A percentile compares a stretch with the other conserved stretches of the same genome.
phyloP scores from a whole-genome alignment of 2,329 filamentous ascomycete species.

The Penicillium sp. region DNA sequence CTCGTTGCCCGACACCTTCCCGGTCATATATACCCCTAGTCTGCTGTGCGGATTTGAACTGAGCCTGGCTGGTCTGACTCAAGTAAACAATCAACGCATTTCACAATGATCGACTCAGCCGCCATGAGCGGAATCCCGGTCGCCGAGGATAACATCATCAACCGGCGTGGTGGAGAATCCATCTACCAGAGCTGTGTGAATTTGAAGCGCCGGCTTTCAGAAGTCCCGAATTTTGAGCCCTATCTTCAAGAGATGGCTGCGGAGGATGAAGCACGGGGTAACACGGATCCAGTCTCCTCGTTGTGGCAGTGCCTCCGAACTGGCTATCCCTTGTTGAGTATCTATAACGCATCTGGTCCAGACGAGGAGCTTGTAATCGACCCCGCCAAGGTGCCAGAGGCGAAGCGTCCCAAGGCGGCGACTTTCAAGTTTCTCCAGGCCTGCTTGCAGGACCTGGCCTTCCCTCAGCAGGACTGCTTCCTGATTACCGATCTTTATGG shows the following conservation, averaged over 20 bases:
- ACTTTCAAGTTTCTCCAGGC: constrained; percentile 92
- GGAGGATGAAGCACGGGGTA: constrained; percentile 62
- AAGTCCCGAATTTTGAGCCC: constrained; percentile 79
- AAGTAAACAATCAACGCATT: constrained; percentile 21
- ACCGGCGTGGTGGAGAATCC: constrained; percentile 91
- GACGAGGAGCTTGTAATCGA: constrained; percentile 68
- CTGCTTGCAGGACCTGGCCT: constrained; percentile 78
- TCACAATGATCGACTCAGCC: constrained; percentile 40
- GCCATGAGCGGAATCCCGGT: constrained; percentile 47
- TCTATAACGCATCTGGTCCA: constrained; percentile 85
- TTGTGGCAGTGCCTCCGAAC: constrained; percentile 85
- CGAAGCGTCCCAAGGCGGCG: constrained; percentile 80
- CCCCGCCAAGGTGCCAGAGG: constrained; percentile 62
- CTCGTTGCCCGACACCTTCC: constrained; percentile 26
- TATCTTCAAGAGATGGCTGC: constrained; percentile 73
- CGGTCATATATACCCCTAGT: constrained; percentile 22
- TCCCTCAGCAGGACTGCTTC: constrained; percentile 81
- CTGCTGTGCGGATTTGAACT: constrained; percentile 39
- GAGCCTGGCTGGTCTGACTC: constrained; percentile 29
- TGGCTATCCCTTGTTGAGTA: constrained; percentile 79
- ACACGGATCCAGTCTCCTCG: constrained; percentile 80
- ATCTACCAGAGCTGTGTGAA: constrained; percentile 94
- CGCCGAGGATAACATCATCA: constrained; percentile 92
- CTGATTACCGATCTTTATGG: constrained; percentile 89
- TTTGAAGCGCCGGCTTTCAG: constrained; percentile 76